These are phyloP conservation scores for Corchorus capsularis DNA, from an alignment of 345 rosid species.

Conservation along the genomic window DNA sequence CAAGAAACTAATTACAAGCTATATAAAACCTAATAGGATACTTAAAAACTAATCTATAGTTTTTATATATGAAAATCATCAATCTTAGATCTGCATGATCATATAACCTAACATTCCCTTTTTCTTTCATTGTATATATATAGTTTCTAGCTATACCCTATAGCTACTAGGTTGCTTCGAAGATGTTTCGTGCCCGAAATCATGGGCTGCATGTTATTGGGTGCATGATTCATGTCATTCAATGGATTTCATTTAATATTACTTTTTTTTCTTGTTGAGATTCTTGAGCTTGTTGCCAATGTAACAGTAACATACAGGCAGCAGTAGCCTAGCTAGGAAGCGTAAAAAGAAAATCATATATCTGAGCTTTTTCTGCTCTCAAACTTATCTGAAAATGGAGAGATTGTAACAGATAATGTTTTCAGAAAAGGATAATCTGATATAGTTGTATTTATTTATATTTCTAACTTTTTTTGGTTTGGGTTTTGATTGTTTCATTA, in stretches of 20 bases:
- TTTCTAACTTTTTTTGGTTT: too few species aligned
- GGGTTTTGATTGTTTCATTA: neutral
- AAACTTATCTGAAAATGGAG: neutral
- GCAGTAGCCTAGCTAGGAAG: neutral
- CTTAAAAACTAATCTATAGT: neutral
- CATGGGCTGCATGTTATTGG: slow-evolving; percentile 48
- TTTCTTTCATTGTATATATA: neutral
- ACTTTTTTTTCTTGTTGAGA: neutral
- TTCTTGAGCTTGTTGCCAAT: slow-evolving; percentile 2
- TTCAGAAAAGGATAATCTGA: slow-evolving; percentile 1
- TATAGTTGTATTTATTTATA: neutral
- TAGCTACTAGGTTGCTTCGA: slow-evolving; percentile 11
- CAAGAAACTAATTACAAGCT: neutral
- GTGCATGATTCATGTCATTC: neutral
- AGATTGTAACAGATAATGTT: neutral
- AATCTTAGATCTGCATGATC: slow-evolving; percentile 37
- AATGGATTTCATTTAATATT: neutral
- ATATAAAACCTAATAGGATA: too few species aligned
- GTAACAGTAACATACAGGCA: neutral
- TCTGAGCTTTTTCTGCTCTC: neutral
- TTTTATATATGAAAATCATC: slow-evolving; percentile 10
- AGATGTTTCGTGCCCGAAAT: slow-evolving; percentile 22
- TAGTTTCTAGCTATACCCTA: neutral
- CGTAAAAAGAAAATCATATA: too few species aligned
- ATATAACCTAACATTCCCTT: slow-evolving; percentile 32